phyloP scores from a whole-genome alignment of 2,329 filamentous ascomycete species.

The Cercospora janseana region DNA sequence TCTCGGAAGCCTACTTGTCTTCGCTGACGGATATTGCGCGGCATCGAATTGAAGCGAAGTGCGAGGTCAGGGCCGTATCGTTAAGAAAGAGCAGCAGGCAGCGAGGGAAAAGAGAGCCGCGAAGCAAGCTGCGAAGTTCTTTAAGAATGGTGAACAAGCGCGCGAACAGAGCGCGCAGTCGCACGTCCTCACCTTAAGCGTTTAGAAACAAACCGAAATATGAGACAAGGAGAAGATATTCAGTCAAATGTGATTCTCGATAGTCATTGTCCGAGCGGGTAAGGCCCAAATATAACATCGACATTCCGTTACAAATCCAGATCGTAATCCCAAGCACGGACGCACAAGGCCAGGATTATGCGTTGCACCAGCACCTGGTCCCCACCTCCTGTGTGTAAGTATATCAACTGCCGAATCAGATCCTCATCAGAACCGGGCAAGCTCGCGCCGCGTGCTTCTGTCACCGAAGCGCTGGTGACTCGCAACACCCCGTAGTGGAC shows the following conservation, averaged over 20 bases:
- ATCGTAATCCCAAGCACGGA: slow-evolving; percentile 7
- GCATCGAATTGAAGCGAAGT: neutral
- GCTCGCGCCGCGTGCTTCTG: slow-evolving; percentile 3
- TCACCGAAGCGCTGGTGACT: neutral
- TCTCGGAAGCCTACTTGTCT: neutral
- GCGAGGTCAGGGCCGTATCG: neutral
- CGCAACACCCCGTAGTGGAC: slow-evolving; percentile 1
- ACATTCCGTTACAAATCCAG: neutral
- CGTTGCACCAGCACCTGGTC: slow-evolving; percentile 3
- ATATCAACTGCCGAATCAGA: neutral
- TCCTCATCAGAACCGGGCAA: neutral
- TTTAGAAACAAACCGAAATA: neutral
- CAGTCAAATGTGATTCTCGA: neutral
- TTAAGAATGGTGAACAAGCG: neutral
- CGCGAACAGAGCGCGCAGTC: neutral
- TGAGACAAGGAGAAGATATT: neutral
- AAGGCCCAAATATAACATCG: neutral
- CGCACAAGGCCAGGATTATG: slow-evolving; percentile 5
- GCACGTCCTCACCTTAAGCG: neutral
- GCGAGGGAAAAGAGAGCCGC: neutral
- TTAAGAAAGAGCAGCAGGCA: neutral
- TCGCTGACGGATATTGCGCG: neutral
- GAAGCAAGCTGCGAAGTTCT: neutral
- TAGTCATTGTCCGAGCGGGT: neutral
- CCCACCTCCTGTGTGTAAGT: neutral